Evolutionary conservation across 164 flowering plant genomes (phyloP).

Genomic region (Nymphaea thermarum): DNA sequence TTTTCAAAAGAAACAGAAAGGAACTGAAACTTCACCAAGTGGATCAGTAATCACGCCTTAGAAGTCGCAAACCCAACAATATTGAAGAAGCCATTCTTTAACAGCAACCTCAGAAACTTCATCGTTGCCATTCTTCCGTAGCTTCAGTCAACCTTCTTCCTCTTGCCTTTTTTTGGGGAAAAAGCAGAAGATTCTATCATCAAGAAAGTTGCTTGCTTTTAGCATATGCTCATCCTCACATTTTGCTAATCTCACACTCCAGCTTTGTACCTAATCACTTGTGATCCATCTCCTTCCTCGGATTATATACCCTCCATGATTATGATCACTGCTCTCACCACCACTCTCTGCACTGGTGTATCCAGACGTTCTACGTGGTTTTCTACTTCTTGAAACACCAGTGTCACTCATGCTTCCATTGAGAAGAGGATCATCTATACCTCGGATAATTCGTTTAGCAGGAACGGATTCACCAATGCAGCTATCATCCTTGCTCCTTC

Average conservation of each 20-base stretch:
- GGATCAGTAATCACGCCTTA: too few species aligned
- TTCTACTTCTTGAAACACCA: slow-evolving; percentile 50
- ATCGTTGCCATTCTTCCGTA: too few species aligned
- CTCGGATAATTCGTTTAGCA: slow-evolving; percentile 52
- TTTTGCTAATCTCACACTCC: background rate
- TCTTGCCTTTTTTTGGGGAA: too few species aligned
- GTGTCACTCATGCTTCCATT: slow-evolving; percentile 83
- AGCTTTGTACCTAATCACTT: slow-evolving; percentile 32
- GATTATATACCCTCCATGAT: slow-evolving; percentile 42
- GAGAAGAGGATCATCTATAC: slow-evolving; percentile 92
- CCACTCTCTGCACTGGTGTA: slow-evolving; percentile 86
- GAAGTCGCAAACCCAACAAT: too few species aligned
- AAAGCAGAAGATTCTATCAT: too few species aligned
- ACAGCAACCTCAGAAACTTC: too few species aligned
- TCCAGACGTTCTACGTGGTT: slow-evolving; percentile 53
- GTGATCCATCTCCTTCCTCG: slow-evolving; percentile 80
- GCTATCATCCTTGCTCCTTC: slow-evolving; percentile 71
- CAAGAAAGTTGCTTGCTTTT: too few species aligned
- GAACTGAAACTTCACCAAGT: too few species aligned
- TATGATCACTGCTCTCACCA: slow-evolving; percentile 81
- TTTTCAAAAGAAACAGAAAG: too few species aligned
- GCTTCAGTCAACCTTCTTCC: too few species aligned
- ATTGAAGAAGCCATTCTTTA: too few species aligned
- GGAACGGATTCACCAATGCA: slow-evolving; percentile 38
- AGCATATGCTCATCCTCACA: too few species aligned